Percentiles rank a stretch among this genome's conserved stretches.
phyloP scores from a whole-genome alignment of 257 asterid species.

The Solanum peruvianum region DNA sequence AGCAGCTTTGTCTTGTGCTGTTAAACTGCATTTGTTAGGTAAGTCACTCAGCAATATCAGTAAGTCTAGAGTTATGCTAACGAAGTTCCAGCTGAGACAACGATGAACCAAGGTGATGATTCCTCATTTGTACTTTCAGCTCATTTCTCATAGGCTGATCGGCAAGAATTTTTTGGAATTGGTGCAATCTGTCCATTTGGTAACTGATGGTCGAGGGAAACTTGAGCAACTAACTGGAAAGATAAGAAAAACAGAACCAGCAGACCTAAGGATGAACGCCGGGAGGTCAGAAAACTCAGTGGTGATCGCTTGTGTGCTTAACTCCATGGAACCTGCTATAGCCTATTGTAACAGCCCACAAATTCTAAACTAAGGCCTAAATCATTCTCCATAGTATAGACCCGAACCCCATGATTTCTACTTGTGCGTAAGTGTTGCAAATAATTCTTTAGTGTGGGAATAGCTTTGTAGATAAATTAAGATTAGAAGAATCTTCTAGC shows the following conservation, averaged over 20 bases:
- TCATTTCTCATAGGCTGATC: not conserved
- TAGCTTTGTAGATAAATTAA: not conserved
- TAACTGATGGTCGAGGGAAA: not conserved
- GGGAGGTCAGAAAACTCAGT: not conserved
- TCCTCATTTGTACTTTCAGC: not conserved
- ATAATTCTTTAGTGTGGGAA: not conserved
- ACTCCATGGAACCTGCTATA: not conserved
- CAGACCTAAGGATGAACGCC: not conserved
- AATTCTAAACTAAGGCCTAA: not conserved
- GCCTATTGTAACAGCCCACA: not conserved
- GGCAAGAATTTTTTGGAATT: not conserved
- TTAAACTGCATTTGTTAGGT: not conserved
- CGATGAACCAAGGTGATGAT: not conserved
- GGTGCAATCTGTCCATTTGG: not conserved
- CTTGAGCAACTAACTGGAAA: not conserved
- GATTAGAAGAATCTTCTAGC: not conserved
- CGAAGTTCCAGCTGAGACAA: not conserved
- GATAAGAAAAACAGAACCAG: not conserved
- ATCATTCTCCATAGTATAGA: not conserved
- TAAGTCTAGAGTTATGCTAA: not conserved
- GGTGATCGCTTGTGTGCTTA: not conserved
- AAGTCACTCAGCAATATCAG: not conserved
- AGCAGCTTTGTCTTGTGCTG: not conserved
- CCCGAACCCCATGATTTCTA: not conserved
- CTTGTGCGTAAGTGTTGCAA: not conserved